Evolutionary conservation across 768 basidiomycete species (phyloP), one percentile per base, ranked within the genome.

Genomic region (Daedaleopsis sinensis): DNA sequence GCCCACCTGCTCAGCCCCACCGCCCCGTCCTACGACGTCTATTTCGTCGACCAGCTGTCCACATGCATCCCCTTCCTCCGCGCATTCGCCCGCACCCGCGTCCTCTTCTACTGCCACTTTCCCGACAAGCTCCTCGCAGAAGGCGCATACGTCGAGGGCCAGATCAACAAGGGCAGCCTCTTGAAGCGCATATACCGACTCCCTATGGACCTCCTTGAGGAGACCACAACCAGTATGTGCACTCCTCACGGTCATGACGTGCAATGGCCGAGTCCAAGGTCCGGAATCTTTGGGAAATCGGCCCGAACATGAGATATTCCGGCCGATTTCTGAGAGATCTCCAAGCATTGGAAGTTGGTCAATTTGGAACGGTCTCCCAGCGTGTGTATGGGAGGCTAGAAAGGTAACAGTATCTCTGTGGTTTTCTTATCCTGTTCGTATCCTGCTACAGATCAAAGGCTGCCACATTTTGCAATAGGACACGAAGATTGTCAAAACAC

Each of bases 101-200:
- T 96, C 35, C 89, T 98, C 19, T 98, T 98, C 75, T 98, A 99
- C 72, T 96, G 94, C 66, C 97, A 98, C 72, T 98, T 99, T 66
- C 97, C 96, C 0, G 96, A 99, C 76, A 96, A 96, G 73, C 79
- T 98, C 0, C 82, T 98, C 27, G 86, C 90, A 7, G 84, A 85
- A 63, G 91, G 91, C 0, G 84, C 81, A 42, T 85, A 75, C 68
- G 80, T 86, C 0, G 85, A 89, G 55, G 87, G 84, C 13, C 73
- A 77, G 56, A 68, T 74, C 46, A 73, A 71, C 42, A 77, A 75
- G 3, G 74, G 75, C 0, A 72, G 83, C 19, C 37, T 88, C 3
- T 66, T 96, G 67, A 94, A 94, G 74, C 71, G 80, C 38, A 52
- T 94, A 6, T 99, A 99, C 74, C 83, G 96, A 1, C 79, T 83